A percentile compares a stretch with the other conserved stretches of the same genome.
Evolutionary conservation across 2,329 filamentous ascomycete species (phyloP).

Genomic region (Phialemonium atrogriseum): DNA sequence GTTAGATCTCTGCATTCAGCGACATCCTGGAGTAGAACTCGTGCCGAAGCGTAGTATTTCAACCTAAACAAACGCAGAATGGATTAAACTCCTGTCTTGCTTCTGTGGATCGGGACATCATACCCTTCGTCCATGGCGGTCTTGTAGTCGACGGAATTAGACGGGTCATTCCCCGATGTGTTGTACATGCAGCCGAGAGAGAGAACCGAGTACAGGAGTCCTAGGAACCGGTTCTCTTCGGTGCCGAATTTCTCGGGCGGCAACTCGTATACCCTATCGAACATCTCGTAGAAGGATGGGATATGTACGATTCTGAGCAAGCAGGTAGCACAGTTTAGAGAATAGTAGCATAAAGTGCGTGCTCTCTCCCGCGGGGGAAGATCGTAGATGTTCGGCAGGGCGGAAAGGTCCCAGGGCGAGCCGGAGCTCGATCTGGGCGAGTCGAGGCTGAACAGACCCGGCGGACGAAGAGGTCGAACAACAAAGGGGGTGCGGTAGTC

Average conservation of each 20-base stretch:
- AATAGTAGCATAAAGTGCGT: slow-evolving; percentile 43
- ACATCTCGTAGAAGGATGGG: slow-evolving; percentile 68
- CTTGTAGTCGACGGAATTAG: slow-evolving; percentile 38
- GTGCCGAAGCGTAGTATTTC: slow-evolving; percentile 65
- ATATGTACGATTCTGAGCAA: slow-evolving; percentile 67
- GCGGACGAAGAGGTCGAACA: slow-evolving; percentile 38
- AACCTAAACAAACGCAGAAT: slow-evolving; percentile 36
- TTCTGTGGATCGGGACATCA: slow-evolving; percentile 14
- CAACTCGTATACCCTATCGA: slow-evolving; percentile 70
- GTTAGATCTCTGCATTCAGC: slow-evolving; percentile 65
- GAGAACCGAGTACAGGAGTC: slow-evolving; percentile 61
- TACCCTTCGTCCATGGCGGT: slow-evolving; percentile 49
- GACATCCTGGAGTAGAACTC: slow-evolving; percentile 56
- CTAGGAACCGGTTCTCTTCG: slow-evolving; percentile 61
- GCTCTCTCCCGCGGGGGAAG: slow-evolving; percentile 58
- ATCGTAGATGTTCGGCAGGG: slow-evolving; percentile 48
- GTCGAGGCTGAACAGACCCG: slow-evolving; percentile 52
- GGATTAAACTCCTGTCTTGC: no score
- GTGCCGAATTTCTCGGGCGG: slow-evolving; percentile 53
- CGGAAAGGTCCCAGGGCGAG: slow-evolving; percentile 53
- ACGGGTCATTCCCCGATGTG: slow-evolving; percentile 44
- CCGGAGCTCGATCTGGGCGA: slow-evolving; percentile 57
- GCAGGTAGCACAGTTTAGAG: slow-evolving; percentile 48
- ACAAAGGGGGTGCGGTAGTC: slow-evolving; percentile 53
- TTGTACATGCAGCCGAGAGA: slow-evolving; percentile 67